phyloP scores from a whole-genome alignment of 768 basidiomycete genomes.

The Cyclocybe aegerita region DNA sequence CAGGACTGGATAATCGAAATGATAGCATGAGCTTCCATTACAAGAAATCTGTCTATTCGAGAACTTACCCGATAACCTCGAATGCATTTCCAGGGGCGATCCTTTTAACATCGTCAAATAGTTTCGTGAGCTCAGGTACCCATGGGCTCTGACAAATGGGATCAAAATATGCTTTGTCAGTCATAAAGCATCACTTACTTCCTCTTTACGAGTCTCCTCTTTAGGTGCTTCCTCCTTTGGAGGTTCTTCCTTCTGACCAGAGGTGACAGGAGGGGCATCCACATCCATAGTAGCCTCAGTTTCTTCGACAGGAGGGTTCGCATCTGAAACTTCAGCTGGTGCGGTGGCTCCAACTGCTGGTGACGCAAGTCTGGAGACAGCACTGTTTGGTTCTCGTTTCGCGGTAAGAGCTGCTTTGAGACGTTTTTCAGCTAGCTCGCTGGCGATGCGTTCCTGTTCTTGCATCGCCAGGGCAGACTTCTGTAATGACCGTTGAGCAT shows the following conservation, averaged over 20 bases:
- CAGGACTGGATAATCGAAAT: constrained; percentile 53
- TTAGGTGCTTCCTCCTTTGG: no score
- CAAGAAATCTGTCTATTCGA: background rate
- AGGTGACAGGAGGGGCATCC: constrained; percentile 31
- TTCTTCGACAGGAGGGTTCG: constrained; percentile 27
- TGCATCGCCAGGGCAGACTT: constrained; percentile 60
- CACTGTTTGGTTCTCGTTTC: constrained; percentile 65
- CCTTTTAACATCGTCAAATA: constrained; percentile 76
- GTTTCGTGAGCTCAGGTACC: constrained; percentile 68
- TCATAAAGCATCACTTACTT: no score
- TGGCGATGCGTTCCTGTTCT: constrained; percentile 68
- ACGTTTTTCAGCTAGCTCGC: constrained; percentile 77
- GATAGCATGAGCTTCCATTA: constrained; percentile 2
- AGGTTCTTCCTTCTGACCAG: constrained; percentile 29
- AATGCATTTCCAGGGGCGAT: constrained; percentile 66
- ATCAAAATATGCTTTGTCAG: background rate
- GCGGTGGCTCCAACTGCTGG: constrained; percentile 40
- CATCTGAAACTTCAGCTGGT: constrained; percentile 25
- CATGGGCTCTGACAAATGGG: constrained; percentile 61
- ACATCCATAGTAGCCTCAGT: constrained; percentile 57
- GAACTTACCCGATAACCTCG: constrained; percentile 69
- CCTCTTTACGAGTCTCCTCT: no score
- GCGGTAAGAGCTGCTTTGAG: constrained; percentile 79
- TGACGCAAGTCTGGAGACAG: constrained; percentile 62
- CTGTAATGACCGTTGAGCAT: constrained; percentile 31